Evolutionary conservation across 768 basidiomycete genomes (phyloP), one percentile per base, ranked within the genome.

Genomic region (Mycena vitilis): DNA sequence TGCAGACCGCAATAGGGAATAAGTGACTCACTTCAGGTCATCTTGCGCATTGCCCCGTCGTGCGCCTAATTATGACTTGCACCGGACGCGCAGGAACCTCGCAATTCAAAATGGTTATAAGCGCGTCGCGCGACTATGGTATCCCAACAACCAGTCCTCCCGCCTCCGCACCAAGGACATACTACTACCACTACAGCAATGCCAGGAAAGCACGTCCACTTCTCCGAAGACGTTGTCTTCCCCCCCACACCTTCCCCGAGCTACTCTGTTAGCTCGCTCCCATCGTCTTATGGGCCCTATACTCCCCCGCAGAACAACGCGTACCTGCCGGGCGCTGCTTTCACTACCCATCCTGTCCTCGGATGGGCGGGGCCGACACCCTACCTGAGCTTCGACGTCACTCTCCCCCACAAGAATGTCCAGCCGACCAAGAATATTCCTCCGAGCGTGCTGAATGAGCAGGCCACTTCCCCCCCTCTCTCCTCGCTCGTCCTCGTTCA

Each of bases 221-320:
- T 71, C 38, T 49, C 63, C 15, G 45, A 61, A 10, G 63, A 61
- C 23, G 69, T 68, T 34, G 47, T 37, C 11, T 47, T 37, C 69
- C 48, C 44, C 34, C n/a, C 48, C n/a, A 75, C 74, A 2, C 73
- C 74, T 13, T 75, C 74, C 12, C 74, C 74, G 20, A 51, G 68
- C 16, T 70, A 60, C 45, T 72, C 74, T 8, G 7, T 38, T 7
- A 25, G 63, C 10, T 73, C 74, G 7, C 72, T 75, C 1, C 74
- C 74, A 30, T 71, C 71, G 18, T 73, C 73, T 48, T 63, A 52
- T 37, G 74, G 74, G 25, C 69, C 71, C 2, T 16, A 58, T 15
- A 75, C 72, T 3, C 74, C 74, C 30, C 71, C 70, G 5, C 42
- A 54, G 11, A 30, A 60, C 34, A 64, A 52, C 60, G 6, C 45